Evolutionary conservation across 2,329 filamentous ascomycete species (phyloP), one percentile per base, ranked within the genome.

Genomic region (Fusarium miscanthi): DNA sequence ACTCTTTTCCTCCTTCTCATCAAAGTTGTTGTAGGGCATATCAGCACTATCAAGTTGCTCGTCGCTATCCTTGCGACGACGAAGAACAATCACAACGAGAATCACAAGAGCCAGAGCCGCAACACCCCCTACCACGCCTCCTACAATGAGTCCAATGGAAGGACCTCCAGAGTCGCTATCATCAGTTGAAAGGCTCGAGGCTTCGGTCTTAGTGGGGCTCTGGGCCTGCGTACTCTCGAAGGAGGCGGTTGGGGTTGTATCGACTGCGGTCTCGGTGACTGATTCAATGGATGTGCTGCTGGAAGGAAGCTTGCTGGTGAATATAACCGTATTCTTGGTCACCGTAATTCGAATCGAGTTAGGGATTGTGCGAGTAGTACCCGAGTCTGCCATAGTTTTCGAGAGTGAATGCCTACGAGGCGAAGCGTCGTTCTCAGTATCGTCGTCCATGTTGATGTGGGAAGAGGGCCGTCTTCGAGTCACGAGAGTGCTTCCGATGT

Each of bases 351-450:
- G 71, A 7, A 77, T 75, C 38, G 77, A 74, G 59, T 82, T 83
- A 11, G 80, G 79, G 42, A 83, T 78, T 12, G 80, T 82, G 49
- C 77, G 79, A 25, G 81, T 83, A 56, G 76, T 76, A 25, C 81
- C 81, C 16, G 81, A 82, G 67, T 82, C 82, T 16, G 80, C 81
- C 75, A 77, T 79, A 45, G 66, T 75, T n/a, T 54, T 74, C 3
- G 76, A 60, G 30, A 41, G 25, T 41, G 40, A 54, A 19, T 57
- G 54, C 31, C 49, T 61, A 16, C 35, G 30, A 45, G 59, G 40
- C 8, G 53, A 62, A 37, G 59, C 41, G 21, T 48, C 37, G 23
- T 48, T 53, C 13, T 63, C 58, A 12, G 64, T 56, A 21, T 57
- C 46, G 8, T 56, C 63, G 11, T 52, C 54, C 37, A 56, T 66